These are phyloP conservation scores for Ophiosphaerella narmari DNA, from an alignment of 2,329 filamentous ascomycete species.

Conservation along the genomic window DNA sequence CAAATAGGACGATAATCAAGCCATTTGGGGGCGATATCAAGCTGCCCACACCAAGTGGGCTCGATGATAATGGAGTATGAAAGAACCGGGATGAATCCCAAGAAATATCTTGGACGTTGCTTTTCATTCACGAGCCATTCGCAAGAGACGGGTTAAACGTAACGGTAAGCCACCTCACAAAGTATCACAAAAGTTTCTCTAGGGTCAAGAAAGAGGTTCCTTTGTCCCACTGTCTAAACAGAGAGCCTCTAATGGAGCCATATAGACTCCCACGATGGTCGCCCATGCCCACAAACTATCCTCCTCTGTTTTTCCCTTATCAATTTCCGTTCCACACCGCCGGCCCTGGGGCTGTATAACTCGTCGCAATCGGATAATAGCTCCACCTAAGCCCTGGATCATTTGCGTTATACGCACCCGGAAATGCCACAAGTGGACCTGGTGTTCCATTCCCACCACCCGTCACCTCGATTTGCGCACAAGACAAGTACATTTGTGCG, in stretches of 20 bases:
- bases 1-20: too few species aligned
- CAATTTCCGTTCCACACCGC: conserved; percentile 27
- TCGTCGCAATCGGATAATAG: conserved; percentile 34
- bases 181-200: too few species aligned
- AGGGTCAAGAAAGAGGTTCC: too few species aligned
- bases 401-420: conserved; percentile 44
- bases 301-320: neutral
- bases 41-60: too few species aligned
- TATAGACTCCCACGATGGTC: too few species aligned
- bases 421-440: conserved; percentile 47
- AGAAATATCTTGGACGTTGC: too few species aligned
- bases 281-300: neutral
- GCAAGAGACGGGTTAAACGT: too few species aligned
- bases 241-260: neutral
- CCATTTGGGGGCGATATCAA: too few species aligned
- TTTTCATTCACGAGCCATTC: too few species aligned
- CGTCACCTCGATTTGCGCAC: conserved; percentile 51
- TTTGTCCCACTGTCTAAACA: neutral
- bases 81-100: too few species aligned
- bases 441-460: conserved; percentile 45
- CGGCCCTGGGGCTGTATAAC: conserved; percentile 34
- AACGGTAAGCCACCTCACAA: too few species aligned
- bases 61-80: too few species aligned
- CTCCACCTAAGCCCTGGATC: conserved; percentile 39
- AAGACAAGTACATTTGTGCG: conserved; percentile 53